A percentile compares a stretch with the other conserved stretches of the same genome.
These are phyloP conservation scores for Calycina marina DNA, from an alignment of 2,329 filamentous ascomycete genomes.

Conservation along the genomic window DNA sequence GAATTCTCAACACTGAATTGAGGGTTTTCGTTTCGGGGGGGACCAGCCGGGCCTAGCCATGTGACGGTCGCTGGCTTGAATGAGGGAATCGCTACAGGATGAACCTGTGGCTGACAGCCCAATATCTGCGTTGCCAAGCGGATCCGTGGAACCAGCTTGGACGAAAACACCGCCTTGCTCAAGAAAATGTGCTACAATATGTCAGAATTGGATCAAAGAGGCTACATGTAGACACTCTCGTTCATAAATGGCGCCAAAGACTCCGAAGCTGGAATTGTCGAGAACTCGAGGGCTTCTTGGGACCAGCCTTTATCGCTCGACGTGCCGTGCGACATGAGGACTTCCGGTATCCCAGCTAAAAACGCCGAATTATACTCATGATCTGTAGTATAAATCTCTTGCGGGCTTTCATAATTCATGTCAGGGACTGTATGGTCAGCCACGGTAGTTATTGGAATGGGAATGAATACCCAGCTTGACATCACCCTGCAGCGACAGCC, in stretches of 20 bases:
- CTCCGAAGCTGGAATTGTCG: slow-evolving; percentile 5
- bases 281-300: slow-evolving; percentile 8
- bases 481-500: slow-evolving; percentile 7
- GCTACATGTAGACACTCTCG: slow-evolving; percentile 3
- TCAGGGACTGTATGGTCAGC: slow-evolving; percentile 7
- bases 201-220: slow-evolving; percentile 3
- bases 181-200: slow-evolving; percentile 8
- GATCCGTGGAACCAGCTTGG: slow-evolving; percentile 6
- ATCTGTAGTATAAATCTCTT: slow-evolving; percentile 5
- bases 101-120: slow-evolving; percentile 1
- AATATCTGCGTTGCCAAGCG: slow-evolving; percentile 6
- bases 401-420: slow-evolving; percentile 5
- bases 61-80: too few species aligned
- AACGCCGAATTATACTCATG: slow-evolving; percentile 8
- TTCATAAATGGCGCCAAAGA: slow-evolving; percentile 6
- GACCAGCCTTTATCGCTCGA: slow-evolving; percentile 6
- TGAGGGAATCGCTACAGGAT: slow-evolving; percentile 1
- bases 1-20: too few species aligned
- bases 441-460: too few species aligned
- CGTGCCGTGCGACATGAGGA: slow-evolving; percentile 7
- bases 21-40: too few species aligned
- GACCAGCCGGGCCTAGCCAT: too few species aligned
- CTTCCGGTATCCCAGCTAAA: slow-evolving; percentile 8
- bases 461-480: slow-evolving; percentile 9
- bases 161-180: slow-evolving; percentile 7